Percentiles rank a stretch among this genome's conserved stretches.
Evolutionary conservation across 306 rosid genomes (phyloP).

Genomic region (Cicer bijugum): DNA sequence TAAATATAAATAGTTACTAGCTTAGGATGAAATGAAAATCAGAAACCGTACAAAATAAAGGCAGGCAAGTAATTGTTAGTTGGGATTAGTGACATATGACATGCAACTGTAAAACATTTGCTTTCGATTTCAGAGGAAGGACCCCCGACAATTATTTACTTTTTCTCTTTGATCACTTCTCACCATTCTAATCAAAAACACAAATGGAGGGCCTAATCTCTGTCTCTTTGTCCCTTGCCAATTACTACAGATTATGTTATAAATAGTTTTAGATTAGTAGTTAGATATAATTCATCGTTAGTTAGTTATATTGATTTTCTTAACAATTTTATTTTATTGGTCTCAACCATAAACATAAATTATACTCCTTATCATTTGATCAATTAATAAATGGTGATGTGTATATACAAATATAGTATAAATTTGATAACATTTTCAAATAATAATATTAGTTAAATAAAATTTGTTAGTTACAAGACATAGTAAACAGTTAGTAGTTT

Average conservation of each 20-base stretch:
- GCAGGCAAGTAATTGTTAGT: conserved; percentile 57
- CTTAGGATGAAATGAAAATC: conserved; percentile 52
- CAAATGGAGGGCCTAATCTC: conserved; percentile 46
- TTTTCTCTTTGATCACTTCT: conserved; percentile 38
- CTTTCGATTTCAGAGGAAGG: conserved; percentile 69
- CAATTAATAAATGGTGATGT: neutral
- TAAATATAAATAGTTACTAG: conserved; percentile 35
- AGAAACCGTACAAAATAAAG: conserved; percentile 66
- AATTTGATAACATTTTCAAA: neutral
- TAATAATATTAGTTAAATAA: too few species aligned
- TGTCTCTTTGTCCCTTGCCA: conserved; percentile 46
- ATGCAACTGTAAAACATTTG: conserved; percentile 53
- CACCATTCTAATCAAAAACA: conserved; percentile 47
- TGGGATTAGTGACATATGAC: conserved; percentile 54
- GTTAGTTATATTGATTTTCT: too few species aligned
- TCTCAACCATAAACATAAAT: too few species aligned
- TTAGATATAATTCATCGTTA: too few species aligned
- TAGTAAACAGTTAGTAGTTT: too few species aligned
- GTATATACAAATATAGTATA: neutral
- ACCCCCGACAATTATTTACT: conserved; percentile 46
- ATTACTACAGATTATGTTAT: neutral
- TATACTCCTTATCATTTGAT: neutral
- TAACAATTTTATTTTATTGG: too few species aligned
- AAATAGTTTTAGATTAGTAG: too few species aligned
- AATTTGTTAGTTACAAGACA: too few species aligned